Evolutionary conservation across 169 alveolate genomes (phyloP).

Genomic region (Babesia caballi): DNA sequence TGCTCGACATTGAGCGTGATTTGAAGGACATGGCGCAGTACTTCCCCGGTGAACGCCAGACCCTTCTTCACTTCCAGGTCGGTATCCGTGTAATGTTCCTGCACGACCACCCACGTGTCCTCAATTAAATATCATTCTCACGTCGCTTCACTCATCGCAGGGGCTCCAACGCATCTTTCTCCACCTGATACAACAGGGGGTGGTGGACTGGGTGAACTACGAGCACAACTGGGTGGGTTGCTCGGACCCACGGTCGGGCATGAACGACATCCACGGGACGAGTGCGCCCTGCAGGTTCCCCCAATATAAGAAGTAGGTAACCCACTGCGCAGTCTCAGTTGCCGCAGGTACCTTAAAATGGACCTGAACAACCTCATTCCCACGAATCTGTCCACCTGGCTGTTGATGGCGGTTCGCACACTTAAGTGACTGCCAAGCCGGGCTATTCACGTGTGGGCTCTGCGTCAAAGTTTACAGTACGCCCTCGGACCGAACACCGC

Average conservation of each 20-base stretch:
- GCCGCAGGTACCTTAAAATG: conserved; percentile 44
- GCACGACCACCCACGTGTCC: too few relatives aligned
- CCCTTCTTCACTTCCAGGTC: conserved; percentile 37
- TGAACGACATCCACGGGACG: conserved; percentile 36
- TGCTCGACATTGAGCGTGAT: conserved; percentile 27
- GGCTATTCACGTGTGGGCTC: too few relatives aligned
- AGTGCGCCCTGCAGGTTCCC: conserved; percentile 60
- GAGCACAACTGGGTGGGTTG: conserved; percentile 28
- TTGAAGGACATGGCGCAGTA: conserved; percentile 22
- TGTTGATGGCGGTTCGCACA: conserved; percentile 35
- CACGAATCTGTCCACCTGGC: conserved; percentile 52
- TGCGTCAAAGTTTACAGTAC: too few relatives aligned
- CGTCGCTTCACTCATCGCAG: conserved; percentile 9
- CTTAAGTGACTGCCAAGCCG: conserved; percentile 18
- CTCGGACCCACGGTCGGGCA: background rate
- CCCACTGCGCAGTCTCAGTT: background rate
- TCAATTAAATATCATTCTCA: background rate
- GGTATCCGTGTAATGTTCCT: background rate
- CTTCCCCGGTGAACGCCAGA: conserved; percentile 30
- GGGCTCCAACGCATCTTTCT: conserved; percentile 42
- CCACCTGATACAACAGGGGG: conserved; percentile 35
- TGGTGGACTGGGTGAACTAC: conserved; percentile 58
- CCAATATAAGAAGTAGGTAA: conserved; percentile 33
- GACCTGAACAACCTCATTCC: conserved; percentile 40
- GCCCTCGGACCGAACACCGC: too few relatives aligned